Percentiles rank a stretch among this genome's conserved stretches.
phyloP scores from a whole-genome alignment of 2,329 filamentous ascomycete species.

The Trematosphaeria pertusa region DNA sequence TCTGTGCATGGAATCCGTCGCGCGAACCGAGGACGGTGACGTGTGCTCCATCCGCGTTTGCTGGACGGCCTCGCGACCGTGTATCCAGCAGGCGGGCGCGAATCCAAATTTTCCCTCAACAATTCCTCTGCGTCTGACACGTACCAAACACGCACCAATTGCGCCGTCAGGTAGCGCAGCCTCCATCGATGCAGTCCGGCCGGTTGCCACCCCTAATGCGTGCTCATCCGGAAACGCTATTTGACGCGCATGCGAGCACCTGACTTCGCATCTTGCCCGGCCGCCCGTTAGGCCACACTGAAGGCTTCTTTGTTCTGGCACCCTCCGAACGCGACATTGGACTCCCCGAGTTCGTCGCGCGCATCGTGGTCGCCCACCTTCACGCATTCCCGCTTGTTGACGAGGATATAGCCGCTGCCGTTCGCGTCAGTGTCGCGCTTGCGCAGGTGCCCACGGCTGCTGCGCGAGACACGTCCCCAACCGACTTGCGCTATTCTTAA shows the following conservation, averaged over 20 bases:
- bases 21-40: conserved; percentile 6
- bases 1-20: not conserved
- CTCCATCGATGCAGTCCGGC: not conserved
- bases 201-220: conserved; percentile 1
- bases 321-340: conserved; percentile 12
- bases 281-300: conserved; percentile 1
- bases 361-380: not conserved
- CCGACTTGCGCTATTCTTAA: conserved; percentile 12
- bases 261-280: conserved; percentile 9
- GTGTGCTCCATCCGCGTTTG: conserved; percentile 4
- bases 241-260: conserved; percentile 6
- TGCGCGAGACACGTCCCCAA: conserved; percentile 24
- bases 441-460: conserved; percentile 11
- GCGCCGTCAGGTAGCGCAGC: not conserved
- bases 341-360: conserved; percentile 2
- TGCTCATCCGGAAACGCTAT: not conserved
- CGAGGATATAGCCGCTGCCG: conserved; percentile 7
- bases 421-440: conserved; percentile 28
- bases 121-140: not conserved
- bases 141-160: too few species aligned
- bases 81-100: conserved; percentile 1
- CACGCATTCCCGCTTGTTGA: conserved; percentile 1
- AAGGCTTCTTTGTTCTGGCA: conserved; percentile 5
- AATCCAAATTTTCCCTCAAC: not conserved
- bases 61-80: not conserved